Evolutionary conservation across 2,329 filamentous ascomycete species (phyloP).

Genomic region (Ceratocystis diversiconidia): DNA sequence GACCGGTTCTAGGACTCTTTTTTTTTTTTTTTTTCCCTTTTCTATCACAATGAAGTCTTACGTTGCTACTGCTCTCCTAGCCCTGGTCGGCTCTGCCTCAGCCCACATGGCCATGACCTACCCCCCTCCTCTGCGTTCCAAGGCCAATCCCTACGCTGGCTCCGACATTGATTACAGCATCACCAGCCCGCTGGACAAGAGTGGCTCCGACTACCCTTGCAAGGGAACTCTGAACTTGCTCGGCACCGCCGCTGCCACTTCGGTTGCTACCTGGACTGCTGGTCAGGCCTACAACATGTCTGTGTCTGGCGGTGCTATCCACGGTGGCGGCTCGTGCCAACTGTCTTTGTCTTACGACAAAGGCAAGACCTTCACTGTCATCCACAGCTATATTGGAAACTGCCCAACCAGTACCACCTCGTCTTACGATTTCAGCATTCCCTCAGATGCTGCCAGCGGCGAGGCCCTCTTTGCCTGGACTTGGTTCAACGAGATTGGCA

Average conservation of each 20-base stretch:
- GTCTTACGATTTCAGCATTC: conserved; percentile 52
- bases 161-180: conserved; percentile 54
- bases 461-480: conserved; percentile 61
- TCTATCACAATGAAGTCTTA: conserved; percentile 31
- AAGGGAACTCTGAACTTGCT: conserved; percentile 46
- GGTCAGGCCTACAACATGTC: conserved; percentile 50
- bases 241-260: conserved; percentile 34
- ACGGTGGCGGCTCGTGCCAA: conserved; percentile 64
- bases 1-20: background rate
- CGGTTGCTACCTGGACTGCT: conserved; percentile 46
- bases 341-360: conserved; percentile 59
- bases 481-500: conserved; percentile 63
- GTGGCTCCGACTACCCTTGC: conserved; percentile 59
- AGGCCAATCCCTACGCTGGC: conserved; percentile 35
- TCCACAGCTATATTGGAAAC: conserved; percentile 42
- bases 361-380: conserved; percentile 55
- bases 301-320: conserved; percentile 46
- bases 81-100: conserved; percentile 30
- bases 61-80: conserved; percentile 29
- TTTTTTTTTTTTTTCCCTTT: background rate
- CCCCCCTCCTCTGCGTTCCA: conserved; percentile 40
- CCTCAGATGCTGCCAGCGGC: conserved; percentile 43
- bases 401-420: conserved; percentile 33
- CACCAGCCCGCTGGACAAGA: conserved; percentile 47
- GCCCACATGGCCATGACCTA: conserved; percentile 44